Base-by-base conservation (phyloP, 441 rosid genomes). In the Populus tomentosa region DNA sequence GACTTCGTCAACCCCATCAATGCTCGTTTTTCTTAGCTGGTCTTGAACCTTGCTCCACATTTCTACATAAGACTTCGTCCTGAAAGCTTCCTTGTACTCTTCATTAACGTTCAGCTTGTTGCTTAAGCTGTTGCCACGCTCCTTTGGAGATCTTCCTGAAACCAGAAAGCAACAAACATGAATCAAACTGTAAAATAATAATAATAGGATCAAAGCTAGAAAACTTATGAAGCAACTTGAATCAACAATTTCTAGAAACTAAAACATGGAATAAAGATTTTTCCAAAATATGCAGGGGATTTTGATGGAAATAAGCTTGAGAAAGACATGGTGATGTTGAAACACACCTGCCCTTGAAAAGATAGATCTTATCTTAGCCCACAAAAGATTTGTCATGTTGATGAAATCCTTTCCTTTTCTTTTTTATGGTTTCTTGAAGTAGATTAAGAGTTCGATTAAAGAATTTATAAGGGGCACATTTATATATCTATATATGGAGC, bases 21-120 rank as follows among this genome's bases (percentile, higher is more conserved):
- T 18, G 10, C 71, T 18, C 5, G 83, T 28, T 28, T 79, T 71
- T 62, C 78, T 82, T 61, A 86, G 65, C 77, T 88, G 91, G 63
- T 80, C 88, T 18, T 90, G 92, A 69, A 85, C 87, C 78, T 88
- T 80, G 77, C 85, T 85, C 77, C 89, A 84, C 88, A 89, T 83
- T 69, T 95, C 96, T 23, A 83, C 76, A 78, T 90, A 95, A 63
- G 99, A 95, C 38, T 85, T 83, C 68, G 98, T 92, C 76, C 96
- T 89, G 77, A 93, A 90, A 73, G 93, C 97, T 87, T 89, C 85
- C 80, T 83, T 85, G 92, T 95, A 93, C 77, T 95, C 98, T 67
- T 91, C 93, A 74, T 85, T 87, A n/a, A 95, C 88, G 77, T 80
- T 89, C 75, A 84, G 70, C 86, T 85, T 85, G 80, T 65, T 81